Conservation (phyloP, 768 basidiomycete species). For the Ramaria sp. region DNA sequence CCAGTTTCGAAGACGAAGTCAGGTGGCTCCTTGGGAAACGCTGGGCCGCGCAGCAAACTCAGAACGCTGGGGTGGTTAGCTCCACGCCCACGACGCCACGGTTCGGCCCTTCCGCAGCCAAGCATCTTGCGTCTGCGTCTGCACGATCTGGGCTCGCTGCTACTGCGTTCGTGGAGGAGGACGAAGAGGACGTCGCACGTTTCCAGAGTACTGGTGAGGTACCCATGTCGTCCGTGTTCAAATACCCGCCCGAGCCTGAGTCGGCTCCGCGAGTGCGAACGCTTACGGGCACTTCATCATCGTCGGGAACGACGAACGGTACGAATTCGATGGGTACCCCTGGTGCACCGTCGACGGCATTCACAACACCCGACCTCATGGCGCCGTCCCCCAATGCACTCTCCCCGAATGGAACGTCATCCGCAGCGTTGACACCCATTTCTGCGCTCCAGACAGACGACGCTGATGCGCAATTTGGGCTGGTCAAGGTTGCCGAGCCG, state of each 20-base stretch:
- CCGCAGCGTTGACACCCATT: constrained; percentile 56
- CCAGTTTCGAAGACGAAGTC: constrained; percentile 72
- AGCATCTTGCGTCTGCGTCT: constrained; percentile 22
- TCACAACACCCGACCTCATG: constrained; percentile 48
- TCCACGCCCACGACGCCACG: constrained; percentile 34
- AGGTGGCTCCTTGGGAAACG: constrained; percentile 58
- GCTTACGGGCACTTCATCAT: neutral
- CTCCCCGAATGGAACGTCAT: constrained; percentile 29
- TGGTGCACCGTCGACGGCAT: constrained; percentile 35
- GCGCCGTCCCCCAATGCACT: constrained; percentile 21
- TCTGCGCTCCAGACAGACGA: constrained; percentile 63
- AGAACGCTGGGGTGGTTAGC: constrained; percentile 16
- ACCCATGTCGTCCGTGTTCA: neutral
- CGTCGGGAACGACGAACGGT: constrained; percentile 14
- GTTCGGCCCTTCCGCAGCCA: constrained; percentile 31
- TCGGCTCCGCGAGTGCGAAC: neutral
- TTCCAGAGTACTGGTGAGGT: neutral
- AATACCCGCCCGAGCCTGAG: constrained; percentile 1
- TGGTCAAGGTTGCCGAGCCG: constrained; percentile 75
- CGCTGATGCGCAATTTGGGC: constrained; percentile 60
- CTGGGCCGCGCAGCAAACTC: constrained; percentile 57
- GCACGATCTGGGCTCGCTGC: constrained; percentile 39
- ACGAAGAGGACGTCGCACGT: constrained; percentile 47
- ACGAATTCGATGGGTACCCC: constrained; percentile 22
- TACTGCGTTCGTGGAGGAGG: constrained; percentile 55